Base-by-base conservation (phyloP, 1,284 basidiomycete species). In the Cutaneotrichosporon daszewskae region DNA sequence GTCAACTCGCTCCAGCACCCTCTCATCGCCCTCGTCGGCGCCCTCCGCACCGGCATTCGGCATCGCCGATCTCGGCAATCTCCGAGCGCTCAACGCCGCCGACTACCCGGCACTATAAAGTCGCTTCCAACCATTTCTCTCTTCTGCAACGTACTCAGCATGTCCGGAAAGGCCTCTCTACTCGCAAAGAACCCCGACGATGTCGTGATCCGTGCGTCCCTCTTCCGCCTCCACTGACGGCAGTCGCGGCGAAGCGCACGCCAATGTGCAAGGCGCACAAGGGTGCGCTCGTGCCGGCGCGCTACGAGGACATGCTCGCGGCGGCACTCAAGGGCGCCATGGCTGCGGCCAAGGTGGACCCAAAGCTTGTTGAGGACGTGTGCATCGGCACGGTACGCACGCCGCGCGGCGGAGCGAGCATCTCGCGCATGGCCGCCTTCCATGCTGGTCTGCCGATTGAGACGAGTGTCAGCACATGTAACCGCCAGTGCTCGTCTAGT, bases 401-500 rank as follows among this genome's bases (percentile, higher is more conserved):
- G 12, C 50, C 50, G 10, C 86, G 82, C 26, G 50, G 50, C 19
- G 50, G 50, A 16, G 50, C 50, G 11, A 37, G 37, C 24, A 52
- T 52, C 37, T 32, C 40, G 18, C 50, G 50, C 32, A 52, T 52
- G 50, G 50, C 46, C 10, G 35, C 35, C 1, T 36, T 52, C n/a
- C 35, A 41, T 12, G 50, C 50, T 11, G 50, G 50, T 12, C 38
- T 52, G 14, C 50, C 43, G 3, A 38, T 35, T 45, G 54, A 53
- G 11, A 74, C 82, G 2, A 70, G 84, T 12, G 69, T 95, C 64
- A 83, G 84, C 71, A 92, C 89, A 12, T 76, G 92, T 51, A 95
- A 96, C 75, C 77, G 92, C 33, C 88, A 91, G 66, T 96, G 91
- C 73, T 90, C 87, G 3, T 87, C 84, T 20, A 88, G 89, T 44